A percentile compares a stretch with the other conserved stretches of the same genome.
phyloP scores from a whole-genome alignment of 306 rosid species.

The Geum urbanum region DNA sequence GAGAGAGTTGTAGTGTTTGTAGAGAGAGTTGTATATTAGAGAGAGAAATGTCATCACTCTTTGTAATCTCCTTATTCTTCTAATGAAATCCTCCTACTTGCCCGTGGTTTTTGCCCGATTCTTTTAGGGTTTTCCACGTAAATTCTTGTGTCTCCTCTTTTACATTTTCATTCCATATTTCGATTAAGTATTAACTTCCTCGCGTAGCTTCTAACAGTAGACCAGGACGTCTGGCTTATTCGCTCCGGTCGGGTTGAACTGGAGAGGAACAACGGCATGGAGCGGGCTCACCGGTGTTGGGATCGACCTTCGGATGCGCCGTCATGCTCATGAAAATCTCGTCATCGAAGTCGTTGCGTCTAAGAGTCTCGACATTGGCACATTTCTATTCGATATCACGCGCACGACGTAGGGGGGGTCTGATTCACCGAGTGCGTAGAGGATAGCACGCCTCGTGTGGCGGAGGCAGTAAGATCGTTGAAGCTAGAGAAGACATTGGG shows the following conservation, averaged over 20 bases:
- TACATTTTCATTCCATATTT: no score
- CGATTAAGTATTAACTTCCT: no score
- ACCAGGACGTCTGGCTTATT: constrained; percentile 67
- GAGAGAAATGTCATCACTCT: no score
- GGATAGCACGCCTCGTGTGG: constrained; percentile 61
- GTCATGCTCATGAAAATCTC: constrained; percentile 68
- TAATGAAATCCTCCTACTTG: no score
- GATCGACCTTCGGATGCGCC: constrained; percentile 78
- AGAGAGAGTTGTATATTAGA: no score
- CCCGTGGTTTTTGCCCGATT: no score
- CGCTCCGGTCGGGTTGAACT: constrained; percentile 40
- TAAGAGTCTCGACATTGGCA: constrained; percentile 55
- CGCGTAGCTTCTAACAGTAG: no score
- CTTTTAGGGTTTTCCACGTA: no score
- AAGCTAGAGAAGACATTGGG: constrained; percentile 88
- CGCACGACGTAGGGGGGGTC: constrained; percentile 62
- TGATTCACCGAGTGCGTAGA: constrained; percentile 73
- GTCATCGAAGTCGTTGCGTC: constrained; percentile 63
- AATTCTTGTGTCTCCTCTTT: no score
- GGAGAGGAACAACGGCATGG: constrained; percentile 65
- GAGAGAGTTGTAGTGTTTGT: no score
- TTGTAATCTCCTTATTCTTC: no score
- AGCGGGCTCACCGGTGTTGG: constrained; percentile 59
- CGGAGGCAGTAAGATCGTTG: constrained; percentile 53
- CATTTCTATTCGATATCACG: constrained; percentile 35